phyloP scores from a whole-genome alignment of 306 rosid genomes.

The Vicia villosa region DNA sequence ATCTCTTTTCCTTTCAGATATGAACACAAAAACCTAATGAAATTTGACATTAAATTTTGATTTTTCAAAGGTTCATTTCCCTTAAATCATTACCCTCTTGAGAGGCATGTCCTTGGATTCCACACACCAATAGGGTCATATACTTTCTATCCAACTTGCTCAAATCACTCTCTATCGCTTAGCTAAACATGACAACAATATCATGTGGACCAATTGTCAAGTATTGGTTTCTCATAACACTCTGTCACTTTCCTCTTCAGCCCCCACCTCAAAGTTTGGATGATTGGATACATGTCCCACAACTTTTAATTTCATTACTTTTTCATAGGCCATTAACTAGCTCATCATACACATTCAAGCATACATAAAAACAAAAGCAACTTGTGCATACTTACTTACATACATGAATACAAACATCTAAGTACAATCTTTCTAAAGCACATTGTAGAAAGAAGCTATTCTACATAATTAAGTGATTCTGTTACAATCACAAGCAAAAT shows the following conservation, averaged over 20 bases:
- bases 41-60: background rate
- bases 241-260: background rate
- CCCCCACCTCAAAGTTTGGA: background rate
- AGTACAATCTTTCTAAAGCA: constrained; percentile 15
- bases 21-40: background rate
- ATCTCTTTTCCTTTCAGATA: background rate
- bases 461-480: constrained; percentile 21
- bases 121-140: background rate
- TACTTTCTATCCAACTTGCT: constrained; percentile 9
- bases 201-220: background rate
- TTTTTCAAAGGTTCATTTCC: background rate
- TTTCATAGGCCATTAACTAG: background rate
- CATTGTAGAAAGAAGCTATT: background rate
- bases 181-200: background rate
- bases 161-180: background rate
- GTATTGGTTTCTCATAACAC: background rate
- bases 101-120: constrained; percentile 8
- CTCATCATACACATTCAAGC: background rate
- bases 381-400: background rate
- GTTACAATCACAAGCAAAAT: constrained; percentile 2
- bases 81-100: background rate
- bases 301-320: background rate
- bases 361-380: constrained; percentile 6
- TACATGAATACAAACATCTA: background rate
- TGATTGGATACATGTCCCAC: constrained; percentile 7